phyloP scores from a whole-genome alignment of 139 green algal genomes.

The Tetratostichococcus sp. region DNA sequence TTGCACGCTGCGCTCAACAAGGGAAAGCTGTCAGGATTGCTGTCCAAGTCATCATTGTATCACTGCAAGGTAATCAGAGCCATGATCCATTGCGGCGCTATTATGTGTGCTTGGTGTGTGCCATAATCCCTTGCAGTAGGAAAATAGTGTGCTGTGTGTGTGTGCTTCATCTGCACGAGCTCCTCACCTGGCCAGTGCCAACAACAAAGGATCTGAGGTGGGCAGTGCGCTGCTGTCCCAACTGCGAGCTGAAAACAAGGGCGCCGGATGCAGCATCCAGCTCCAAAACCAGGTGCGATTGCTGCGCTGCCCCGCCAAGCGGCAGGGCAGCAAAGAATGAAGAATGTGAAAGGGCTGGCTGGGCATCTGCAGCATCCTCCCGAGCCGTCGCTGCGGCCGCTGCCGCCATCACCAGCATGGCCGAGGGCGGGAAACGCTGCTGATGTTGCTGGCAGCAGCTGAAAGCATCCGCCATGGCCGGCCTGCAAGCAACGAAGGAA shows the following conservation, averaged over 20 bases:
- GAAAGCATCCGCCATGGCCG: neutral
- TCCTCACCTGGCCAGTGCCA: neutral
- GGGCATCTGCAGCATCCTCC: neutral
- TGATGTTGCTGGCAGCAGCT: neutral
- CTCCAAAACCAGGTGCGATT: neutral
- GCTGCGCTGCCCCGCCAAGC: neutral
- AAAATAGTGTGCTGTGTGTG: too few relatives aligned
- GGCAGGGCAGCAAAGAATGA: neutral
- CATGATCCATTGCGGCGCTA: too few relatives aligned
- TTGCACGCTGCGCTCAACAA: neutral
- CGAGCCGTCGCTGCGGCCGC: neutral
- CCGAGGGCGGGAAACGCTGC: constrained; percentile 20
- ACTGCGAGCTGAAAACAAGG: neutral
- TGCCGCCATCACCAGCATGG: constrained; percentile 21
- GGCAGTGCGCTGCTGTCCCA: neutral
- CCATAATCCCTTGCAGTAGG: too few relatives aligned
- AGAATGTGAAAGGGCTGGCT: neutral
- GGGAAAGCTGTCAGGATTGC: neutral
- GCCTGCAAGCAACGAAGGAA: neutral
- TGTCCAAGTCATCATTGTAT: too few relatives aligned
- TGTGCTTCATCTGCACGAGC: neutral
- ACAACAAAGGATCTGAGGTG: neutral
- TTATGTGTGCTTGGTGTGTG: too few relatives aligned
- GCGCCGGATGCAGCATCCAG: neutral
- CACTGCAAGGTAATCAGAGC: too few relatives aligned